phyloP scores from a whole-genome alignment of 495 filamentous ascomycete species.

The Penicillium tannophilum region DNA sequence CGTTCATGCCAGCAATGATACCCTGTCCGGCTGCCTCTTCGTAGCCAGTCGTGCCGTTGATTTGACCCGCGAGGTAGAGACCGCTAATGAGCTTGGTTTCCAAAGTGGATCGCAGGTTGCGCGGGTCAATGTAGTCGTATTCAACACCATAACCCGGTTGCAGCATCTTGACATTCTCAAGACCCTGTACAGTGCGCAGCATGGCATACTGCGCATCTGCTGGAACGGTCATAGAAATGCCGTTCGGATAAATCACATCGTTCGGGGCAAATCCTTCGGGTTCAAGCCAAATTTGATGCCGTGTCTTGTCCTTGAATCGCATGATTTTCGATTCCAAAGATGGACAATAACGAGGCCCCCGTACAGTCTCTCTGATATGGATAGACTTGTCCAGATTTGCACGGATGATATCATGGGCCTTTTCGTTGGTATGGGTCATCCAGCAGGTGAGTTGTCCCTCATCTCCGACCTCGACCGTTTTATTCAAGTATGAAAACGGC shows the following conservation, averaged over 20 bases:
- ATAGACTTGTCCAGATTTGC: constrained; percentile 89
- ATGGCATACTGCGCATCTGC: constrained; percentile 81
- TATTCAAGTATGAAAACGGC: constrained; percentile 91
- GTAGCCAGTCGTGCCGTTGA: constrained; percentile 98
- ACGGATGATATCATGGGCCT: constrained; percentile 80
- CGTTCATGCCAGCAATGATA: constrained; percentile 90
- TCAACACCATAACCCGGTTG: constrained; percentile 97
- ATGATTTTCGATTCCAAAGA: constrained; percentile 95
- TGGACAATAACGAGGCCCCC: constrained; percentile 92
- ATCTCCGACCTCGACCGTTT: constrained; percentile 69
- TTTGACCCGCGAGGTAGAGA: constrained; percentile 92
- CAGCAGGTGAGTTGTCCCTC: constrained; percentile 75
- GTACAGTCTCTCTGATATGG: constrained; percentile 94
- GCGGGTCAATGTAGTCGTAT: constrained; percentile 97
- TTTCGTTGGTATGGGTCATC: constrained; percentile 81
- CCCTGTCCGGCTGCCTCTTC: constrained; percentile 96
- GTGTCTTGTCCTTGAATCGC: constrained; percentile 74
- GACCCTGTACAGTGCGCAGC: constrained; percentile 78
- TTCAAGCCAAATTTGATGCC: constrained; percentile 92
- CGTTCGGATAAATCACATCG: constrained; percentile 93
- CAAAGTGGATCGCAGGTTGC: constrained; percentile 79
- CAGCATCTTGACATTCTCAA: constrained; percentile 90
- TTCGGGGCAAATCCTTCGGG: constrained; percentile 88
- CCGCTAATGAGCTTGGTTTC: constrained; percentile 92
- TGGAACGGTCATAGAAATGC: constrained; percentile 95